Evolutionary conservation across 192 early-diverging fungal species (phyloP), one percentile per base, ranked within the genome.

Genomic region (Backusella morwellensis): DNA sequence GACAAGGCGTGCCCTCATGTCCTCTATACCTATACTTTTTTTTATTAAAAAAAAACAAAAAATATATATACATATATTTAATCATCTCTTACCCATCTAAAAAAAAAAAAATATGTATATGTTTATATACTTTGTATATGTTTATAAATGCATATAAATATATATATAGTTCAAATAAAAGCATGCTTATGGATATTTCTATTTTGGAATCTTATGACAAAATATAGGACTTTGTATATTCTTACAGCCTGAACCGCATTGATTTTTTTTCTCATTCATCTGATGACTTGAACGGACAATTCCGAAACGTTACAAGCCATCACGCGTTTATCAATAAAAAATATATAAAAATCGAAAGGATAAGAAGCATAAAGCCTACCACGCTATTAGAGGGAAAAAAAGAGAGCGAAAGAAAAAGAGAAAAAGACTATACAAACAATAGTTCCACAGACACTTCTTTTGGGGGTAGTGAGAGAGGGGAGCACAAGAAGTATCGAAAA

Each of bases 171-270:
- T 29, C 56, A 63, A 63, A 63, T 29, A 63, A 63, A 63, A 63
- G 56, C 56, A 63, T 26, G 12, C 11, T 29, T 29, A 63, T 63
- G 56, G 12, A 63, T 63, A 63, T 63, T 63, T 63, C 56, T 63
- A 63, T 63, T 63, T 63, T 63, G 23, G 56, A 63, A 63, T 29
- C 56, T 63, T 63, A 63, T 63, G 56, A 29, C 56, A 63, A 63
- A 63, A 63, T 63, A 63, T 63, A 59, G 54, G n/a, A 59, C 54
- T 59, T 21, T 59, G 54, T 59, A 26, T 63, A 23, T 26, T 63
- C 56, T 63, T 63, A 63, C 56, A 63, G 56, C 56, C 56, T 63
- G 56, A 63, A 63, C 56, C 26, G 56, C 23, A 63, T 63, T 3
- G 23, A 63, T 17, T n/a, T 50, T 50, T 29, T 63, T 23, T 26